Percentiles rank a stretch among this genome's conserved stretches.
Evolutionary conservation across 2,329 filamentous ascomycete genomes (phyloP).

Genomic region (Fusarium albidum): DNA sequence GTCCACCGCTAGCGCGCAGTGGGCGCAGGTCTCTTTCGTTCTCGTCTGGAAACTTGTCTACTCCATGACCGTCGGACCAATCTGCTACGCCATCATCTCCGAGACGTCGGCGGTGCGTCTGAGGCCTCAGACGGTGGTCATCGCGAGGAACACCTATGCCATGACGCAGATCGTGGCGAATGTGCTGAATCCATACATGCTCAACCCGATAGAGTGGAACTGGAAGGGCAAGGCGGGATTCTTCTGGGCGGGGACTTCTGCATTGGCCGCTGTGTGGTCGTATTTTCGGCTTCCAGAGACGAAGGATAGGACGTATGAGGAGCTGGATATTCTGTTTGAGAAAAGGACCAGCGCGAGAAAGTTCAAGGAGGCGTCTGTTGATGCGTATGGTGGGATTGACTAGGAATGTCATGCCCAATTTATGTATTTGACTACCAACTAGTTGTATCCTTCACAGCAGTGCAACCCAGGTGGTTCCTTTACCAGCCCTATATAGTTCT

Average conservation of each 20-base stretch:
- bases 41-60: constrained; percentile 55
- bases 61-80: constrained; percentile 53
- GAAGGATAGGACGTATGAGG: constrained; percentile 43
- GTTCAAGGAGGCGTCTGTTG: constrained; percentile 42
- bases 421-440: no score
- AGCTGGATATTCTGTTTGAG: constrained; percentile 47
- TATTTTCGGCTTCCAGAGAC: constrained; percentile 48
- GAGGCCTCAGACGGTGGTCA: constrained; percentile 52
- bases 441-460: no score
- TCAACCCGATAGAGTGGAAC: constrained; percentile 45
- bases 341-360: constrained; percentile 40
- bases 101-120: constrained; percentile 53
- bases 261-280: constrained; percentile 42
- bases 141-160: constrained; percentile 46
- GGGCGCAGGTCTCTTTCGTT: constrained; percentile 50
- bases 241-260: constrained; percentile 42
- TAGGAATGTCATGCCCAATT: no score
- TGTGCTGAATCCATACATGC: constrained; percentile 44
- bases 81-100: constrained; percentile 52
- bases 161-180: constrained; percentile 41
- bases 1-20: constrained; percentile 26
- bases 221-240: constrained; percentile 48
- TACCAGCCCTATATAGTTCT: no score
- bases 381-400: no score
- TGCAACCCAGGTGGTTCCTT: no score